A percentile compares a stretch with the other conserved stretches of the same genome.
Evolutionary conservation across 768 basidiomycete genomes (phyloP).

Genomic region (Suillus lakei): DNA sequence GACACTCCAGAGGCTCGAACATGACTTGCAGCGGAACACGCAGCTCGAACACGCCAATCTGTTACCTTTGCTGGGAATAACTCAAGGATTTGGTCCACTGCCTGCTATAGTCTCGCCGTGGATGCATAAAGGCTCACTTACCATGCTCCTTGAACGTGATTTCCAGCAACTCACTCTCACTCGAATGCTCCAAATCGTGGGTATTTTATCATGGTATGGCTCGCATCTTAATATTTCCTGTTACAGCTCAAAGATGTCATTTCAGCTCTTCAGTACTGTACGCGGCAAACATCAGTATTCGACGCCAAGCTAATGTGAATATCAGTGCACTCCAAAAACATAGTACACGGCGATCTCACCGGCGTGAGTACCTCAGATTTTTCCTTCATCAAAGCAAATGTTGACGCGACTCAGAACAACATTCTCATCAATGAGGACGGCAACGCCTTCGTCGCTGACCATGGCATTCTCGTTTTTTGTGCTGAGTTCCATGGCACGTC

Average conservation of each 20-base stretch:
- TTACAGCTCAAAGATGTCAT: slow-evolving; percentile 8
- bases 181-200: slow-evolving; percentile 19
- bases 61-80: slow-evolving; percentile 40
- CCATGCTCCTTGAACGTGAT: slow-evolving; percentile 5
- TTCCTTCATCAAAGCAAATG: not conserved
- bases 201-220: slow-evolving; percentile 1
- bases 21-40: slow-evolving; percentile 31
- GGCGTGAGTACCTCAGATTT: slow-evolving; percentile 18
- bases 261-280: slow-evolving; percentile 8
- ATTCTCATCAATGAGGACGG: slow-evolving; percentile 6
- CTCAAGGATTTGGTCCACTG: slow-evolving; percentile 28
- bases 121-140: slow-evolving; percentile 22
- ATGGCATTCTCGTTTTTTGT: slow-evolving; percentile 47
- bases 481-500: slow-evolving; percentile 37
- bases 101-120: slow-evolving; percentile 28
- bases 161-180: slow-evolving; percentile 14
- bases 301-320: not conserved
- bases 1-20: slow-evolving; percentile 27
- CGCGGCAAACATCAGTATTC: not conserved
- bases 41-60: slow-evolving; percentile 30
- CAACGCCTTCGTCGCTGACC: slow-evolving; percentile 32
- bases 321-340: slow-evolving; percentile 10
- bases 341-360: slow-evolving; percentile 41
- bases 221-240: not conserved
- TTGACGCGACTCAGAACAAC: slow-evolving; percentile 3